These are phyloP conservation scores for Sporisorium exsertum DNA, from an alignment of 1,284 basidiomycete genomes.

Conservation along the genomic window DNA sequence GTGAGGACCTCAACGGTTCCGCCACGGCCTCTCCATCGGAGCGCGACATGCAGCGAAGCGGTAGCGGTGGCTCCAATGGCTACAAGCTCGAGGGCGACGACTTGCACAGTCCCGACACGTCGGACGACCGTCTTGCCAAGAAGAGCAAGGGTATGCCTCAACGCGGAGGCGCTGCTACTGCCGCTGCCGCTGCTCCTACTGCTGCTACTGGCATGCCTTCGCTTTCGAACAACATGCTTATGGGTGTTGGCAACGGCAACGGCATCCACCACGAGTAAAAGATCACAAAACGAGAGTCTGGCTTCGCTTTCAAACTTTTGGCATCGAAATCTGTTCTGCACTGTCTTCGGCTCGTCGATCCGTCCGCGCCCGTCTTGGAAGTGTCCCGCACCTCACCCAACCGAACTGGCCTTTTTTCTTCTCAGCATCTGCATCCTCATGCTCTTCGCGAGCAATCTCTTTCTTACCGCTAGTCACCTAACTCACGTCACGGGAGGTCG, in stretches of 20 bases:
- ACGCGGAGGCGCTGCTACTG: conserved; percentile 9
- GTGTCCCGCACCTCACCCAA: neutral
- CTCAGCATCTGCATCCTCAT: conserved; percentile 5
- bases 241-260: conserved; percentile 46
- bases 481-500: no score
- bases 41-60: conserved; percentile 53
- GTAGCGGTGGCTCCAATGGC: conserved; percentile 41
- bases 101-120: conserved; percentile 46
- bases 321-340: neutral
- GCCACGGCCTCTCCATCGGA: conserved; percentile 46
- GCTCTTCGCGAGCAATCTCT: neutral
- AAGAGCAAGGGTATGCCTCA: conserved; percentile 46
- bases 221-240: conserved; percentile 46
- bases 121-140: conserved; percentile 45
- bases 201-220: conserved; percentile 31
- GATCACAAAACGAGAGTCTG: no score
- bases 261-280: conserved; percentile 44
- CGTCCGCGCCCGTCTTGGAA: neutral
- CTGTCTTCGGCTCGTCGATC: neutral
- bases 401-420: neutral
- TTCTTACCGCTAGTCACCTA: neutral
- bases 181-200: conserved; percentile 7
- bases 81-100: conserved; percentile 53
- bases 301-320: neutral
- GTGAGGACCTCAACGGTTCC: conserved; percentile 45